Evolutionary conservation across 2,329 filamentous ascomycete species (phyloP).

Genomic region (Pestalotiopsis sp.): DNA sequence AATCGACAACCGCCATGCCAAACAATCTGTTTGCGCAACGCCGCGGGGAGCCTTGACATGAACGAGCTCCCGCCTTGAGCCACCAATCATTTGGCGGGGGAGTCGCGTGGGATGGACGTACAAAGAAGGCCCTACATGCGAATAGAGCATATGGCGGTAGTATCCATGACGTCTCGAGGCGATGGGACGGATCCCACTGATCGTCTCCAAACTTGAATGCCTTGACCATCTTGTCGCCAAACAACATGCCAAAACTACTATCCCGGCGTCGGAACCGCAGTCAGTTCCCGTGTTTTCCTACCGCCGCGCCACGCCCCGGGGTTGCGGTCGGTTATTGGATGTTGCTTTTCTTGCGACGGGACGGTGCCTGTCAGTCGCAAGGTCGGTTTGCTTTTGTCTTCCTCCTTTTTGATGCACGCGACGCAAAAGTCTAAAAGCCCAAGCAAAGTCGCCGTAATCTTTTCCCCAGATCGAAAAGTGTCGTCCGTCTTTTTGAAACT

Average conservation of each 20-base stretch:
- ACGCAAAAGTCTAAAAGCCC: not conserved
- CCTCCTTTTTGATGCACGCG: not conserved
- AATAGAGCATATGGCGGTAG: conserved; percentile 66
- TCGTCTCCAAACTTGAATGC: conserved; percentile 24
- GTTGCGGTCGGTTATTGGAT: not conserved
- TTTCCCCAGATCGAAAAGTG: not conserved
- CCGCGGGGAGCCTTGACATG: too few relatives aligned
- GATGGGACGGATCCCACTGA: conserved; percentile 56
- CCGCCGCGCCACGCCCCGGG: not conserved
- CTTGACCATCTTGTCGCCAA: conserved; percentile 9
- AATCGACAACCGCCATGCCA: too few relatives aligned
- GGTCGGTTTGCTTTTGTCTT: not conserved
- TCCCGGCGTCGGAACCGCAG: not conserved
- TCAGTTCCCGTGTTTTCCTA: not conserved
- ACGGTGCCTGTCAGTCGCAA: not conserved
- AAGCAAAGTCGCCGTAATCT: not conserved
- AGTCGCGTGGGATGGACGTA: conserved; percentile 32
- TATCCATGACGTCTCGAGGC: conserved; percentile 81
- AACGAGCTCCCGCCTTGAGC: not conserved
- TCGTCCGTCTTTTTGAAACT: not conserved
- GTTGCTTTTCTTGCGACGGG: not conserved
- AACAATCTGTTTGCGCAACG: too few relatives aligned
- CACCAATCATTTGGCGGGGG: not conserved
- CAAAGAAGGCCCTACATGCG: conserved; percentile 53
- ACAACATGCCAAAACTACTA: not conserved